Evolutionary conservation across 1,284 basidiomycete genomes (phyloP).

Genomic region (Wolfiporia cocos): DNA sequence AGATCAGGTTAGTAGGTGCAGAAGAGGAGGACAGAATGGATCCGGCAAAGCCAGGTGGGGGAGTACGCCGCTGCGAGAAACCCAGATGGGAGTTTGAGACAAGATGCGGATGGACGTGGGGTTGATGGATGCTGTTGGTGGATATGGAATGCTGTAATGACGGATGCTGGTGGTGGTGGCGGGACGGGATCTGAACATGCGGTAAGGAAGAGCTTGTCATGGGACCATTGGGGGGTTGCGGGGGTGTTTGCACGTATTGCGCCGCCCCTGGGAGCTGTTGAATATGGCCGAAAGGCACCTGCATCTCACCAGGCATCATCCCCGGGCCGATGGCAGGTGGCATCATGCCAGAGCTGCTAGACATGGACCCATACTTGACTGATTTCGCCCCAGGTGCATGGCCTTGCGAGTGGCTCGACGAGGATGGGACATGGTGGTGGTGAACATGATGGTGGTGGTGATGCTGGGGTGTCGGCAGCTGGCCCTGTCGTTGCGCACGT

Average conservation of each 20-base stretch:
- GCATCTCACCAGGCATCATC: slow-evolving; percentile 9
- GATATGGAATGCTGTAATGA: too few relatives aligned
- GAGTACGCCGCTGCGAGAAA: too few relatives aligned
- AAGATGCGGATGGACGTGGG: slow-evolving; percentile 1
- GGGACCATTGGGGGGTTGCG: slow-evolving; percentile 11
- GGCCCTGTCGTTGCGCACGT: slow-evolving; percentile 11
- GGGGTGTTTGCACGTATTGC: slow-evolving; percentile 12
- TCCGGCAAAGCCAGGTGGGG: too few relatives aligned
- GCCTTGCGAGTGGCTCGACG: slow-evolving; percentile 3
- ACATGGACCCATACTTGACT: slow-evolving; percentile 9
- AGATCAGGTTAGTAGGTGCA: slow-evolving; percentile 2
- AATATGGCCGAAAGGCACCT: slow-evolving; percentile 12
- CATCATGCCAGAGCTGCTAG: slow-evolving; percentile 3
- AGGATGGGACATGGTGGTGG: slow-evolving; percentile 9
- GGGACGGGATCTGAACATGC: slow-evolving; percentile 18
- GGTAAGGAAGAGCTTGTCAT: slow-evolving; percentile 8
- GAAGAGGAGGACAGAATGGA: too few relatives aligned
- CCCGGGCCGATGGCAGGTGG: slow-evolving; percentile 9
- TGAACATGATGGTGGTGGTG: slow-evolving; percentile 20
- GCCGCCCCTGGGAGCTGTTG: slow-evolving; percentile 9
- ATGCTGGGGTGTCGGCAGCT: slow-evolving; percentile 10
- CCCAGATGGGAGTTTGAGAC: too few relatives aligned
- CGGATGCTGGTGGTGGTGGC: slow-evolving; percentile 17
- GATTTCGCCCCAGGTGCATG: slow-evolving; percentile 5
- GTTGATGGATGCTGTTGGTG: slow-evolving; percentile 4